Conservation (phyloP, 768 basidiomycete species). For the Tulasnella sp. region DNA sequence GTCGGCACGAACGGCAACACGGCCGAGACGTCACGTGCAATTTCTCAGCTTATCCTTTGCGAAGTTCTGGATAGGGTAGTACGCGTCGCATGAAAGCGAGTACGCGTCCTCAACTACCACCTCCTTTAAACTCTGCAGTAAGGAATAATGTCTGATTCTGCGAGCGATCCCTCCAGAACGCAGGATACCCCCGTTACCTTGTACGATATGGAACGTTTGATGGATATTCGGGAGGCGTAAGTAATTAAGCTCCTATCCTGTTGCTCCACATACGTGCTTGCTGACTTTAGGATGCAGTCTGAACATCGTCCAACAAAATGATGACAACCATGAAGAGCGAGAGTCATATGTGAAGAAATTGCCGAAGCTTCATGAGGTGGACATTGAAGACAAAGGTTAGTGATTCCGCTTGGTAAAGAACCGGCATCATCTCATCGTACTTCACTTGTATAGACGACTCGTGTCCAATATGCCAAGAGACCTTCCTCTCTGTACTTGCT, state of each 20-base stretch:
- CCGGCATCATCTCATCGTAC: background rate
- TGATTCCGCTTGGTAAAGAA: background rate
- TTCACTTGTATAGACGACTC: conserved; percentile 38
- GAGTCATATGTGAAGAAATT: background rate
- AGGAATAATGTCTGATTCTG: background rate
- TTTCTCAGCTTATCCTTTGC: background rate
- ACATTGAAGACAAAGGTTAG: conserved; percentile 13
- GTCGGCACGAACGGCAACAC: background rate
- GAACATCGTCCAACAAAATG: background rate
- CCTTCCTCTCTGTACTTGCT: conserved; percentile 54
- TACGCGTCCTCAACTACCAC: background rate
- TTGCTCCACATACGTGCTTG: background rate
- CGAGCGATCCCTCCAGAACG: background rate
- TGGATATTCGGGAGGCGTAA: background rate
- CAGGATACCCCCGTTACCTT: background rate
- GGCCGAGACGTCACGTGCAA: background rate
- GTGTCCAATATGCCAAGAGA: conserved; percentile 66
- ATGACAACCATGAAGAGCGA: background rate
- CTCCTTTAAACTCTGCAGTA: background rate
- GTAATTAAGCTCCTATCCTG: background rate
- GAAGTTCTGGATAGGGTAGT: background rate
- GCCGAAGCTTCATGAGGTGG: conserved; percentile 1
- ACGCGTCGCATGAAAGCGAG: background rate
- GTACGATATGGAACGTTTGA: background rate
- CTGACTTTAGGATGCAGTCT: background rate